phyloP scores from a whole-genome alignment of 1,284 basidiomycete genomes.

The Leccinum ponderosum region DNA sequence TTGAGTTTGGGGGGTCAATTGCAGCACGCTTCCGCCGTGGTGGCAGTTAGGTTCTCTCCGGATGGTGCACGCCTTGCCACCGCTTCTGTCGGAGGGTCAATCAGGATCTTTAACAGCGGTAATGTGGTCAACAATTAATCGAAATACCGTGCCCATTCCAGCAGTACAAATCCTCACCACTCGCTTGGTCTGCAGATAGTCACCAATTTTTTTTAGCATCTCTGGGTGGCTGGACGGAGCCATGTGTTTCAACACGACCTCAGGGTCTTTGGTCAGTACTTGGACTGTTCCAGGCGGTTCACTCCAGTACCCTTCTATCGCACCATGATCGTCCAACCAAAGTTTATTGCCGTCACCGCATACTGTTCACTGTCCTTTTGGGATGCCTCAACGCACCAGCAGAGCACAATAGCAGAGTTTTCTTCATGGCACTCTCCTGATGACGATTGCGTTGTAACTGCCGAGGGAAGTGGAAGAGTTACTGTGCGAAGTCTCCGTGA shows the following conservation, averaged over 20 bases:
- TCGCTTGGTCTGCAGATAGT: constrained; percentile 1
- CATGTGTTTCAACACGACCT: not conserved
- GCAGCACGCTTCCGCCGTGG: no score
- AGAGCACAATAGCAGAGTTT: not conserved
- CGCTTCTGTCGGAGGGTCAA: no score
- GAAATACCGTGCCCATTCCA: not conserved
- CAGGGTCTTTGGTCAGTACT: not conserved
- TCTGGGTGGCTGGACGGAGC: not conserved
- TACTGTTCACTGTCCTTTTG: not conserved
- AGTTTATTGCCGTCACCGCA: not conserved
- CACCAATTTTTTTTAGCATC: not conserved
- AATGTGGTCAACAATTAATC: not conserved
- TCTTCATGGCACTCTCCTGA: not conserved
- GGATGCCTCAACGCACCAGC: not conserved
- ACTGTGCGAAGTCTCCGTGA: not conserved
- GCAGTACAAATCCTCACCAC: rapidly evolving
- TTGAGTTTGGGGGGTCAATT: no score
- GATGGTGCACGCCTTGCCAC: no score
- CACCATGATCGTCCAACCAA: not conserved
- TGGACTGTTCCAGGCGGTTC: not conserved
- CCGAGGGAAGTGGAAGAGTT: not conserved
- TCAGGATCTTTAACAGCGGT: not conserved
- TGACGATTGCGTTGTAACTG: not conserved
- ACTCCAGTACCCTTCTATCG: not conserved
- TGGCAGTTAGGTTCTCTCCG: no score